Base-by-base conservation (phyloP, 1,284 basidiomycete species). In the Ustilago tritici region DNA sequence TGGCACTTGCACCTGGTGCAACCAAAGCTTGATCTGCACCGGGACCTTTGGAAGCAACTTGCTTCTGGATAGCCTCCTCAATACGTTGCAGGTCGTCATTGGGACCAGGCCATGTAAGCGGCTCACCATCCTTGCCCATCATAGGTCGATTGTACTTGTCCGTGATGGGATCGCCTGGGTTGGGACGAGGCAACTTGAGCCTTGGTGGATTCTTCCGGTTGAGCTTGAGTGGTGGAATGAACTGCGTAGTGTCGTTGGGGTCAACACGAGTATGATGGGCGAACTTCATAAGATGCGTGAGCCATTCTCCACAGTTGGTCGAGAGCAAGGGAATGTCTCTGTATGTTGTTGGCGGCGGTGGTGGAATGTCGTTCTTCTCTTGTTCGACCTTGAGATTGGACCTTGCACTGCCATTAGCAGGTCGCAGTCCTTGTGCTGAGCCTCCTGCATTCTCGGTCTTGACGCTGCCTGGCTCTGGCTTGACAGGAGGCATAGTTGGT, bases 121-220 rank as follows among this genome's bases (percentile, higher is more conserved):
- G 75, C 57, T 78, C 70, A 34, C 81, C 82, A 28, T 83, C 81
- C 52, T 70, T 75, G 43, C 70, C 70, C 55, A 82, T 62, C 43
- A 85, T 76, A 17, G 79, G 80, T 36, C 77, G 65, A 17, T 82
- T 82, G 64, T 77, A 82, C 38, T 69, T 73, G 67, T 85, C 83
- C 0, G 81, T 63, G 43, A 85, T 78, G 10, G 73, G 59, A 50
- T 85, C 83, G 0, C 84, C 84, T 15, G 82, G 75, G 50, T 81
- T 71, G 14, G 84, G 80, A 5, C 71, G 65, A 19, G 78, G 74
- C 59, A 79, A 56, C 64, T 85, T 85, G 62, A 71, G 74, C n/a
- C 82, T 73, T n/a, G 84, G 81, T 12, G 82, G 82, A 61, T 76
- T 80, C 76, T 85, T 85, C 49, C 84, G 71, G 52, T 85, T 85